Evolutionary conservation across 495 filamentous ascomycete genomes (phyloP).

Genomic region (Aspergillus conjunctus): DNA sequence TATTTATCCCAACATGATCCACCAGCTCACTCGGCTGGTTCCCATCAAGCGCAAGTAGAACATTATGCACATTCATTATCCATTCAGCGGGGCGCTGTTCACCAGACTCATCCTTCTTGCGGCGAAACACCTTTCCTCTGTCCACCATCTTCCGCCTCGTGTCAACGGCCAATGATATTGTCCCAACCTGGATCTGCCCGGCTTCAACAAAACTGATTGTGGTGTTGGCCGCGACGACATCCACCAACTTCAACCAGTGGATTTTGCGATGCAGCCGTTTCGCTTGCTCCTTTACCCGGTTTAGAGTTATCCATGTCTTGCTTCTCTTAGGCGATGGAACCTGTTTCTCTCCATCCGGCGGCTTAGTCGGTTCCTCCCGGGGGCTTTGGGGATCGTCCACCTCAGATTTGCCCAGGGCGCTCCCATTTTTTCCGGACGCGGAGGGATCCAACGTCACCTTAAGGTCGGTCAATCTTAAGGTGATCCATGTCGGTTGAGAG

Average conservation of each 20-base stretch:
- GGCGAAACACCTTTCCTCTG: slow-evolving; percentile 85
- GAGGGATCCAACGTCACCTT: slow-evolving; percentile 79
- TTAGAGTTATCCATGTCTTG: slow-evolving; percentile 77
- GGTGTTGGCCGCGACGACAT: slow-evolving; percentile 83
- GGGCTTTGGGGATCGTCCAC: slow-evolving; percentile 29
- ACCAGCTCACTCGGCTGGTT: slow-evolving; percentile 84
- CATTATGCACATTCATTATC: slow-evolving; percentile 82
- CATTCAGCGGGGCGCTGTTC: slow-evolving; percentile 88
- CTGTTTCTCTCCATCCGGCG: slow-evolving; percentile 21
- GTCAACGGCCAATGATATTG: slow-evolving; percentile 82
- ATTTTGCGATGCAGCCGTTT: slow-evolving; percentile 85
- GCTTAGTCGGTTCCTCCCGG: slow-evolving; percentile 24
- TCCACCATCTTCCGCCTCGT: slow-evolving; percentile 90
- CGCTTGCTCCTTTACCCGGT: slow-evolving; percentile 74
- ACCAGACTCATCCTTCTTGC: slow-evolving; percentile 67
- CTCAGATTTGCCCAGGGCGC: slow-evolving; percentile 29
- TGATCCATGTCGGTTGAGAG: slow-evolving; percentile 95
- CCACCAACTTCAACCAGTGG: slow-evolving; percentile 85
- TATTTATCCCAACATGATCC: slow-evolving; percentile 83
- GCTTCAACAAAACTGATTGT: slow-evolving; percentile 73
- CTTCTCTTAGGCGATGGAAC: slow-evolving; percentile 50
- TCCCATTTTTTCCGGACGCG: slow-evolving; percentile 52
- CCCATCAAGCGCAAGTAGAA: slow-evolving; percentile 84
- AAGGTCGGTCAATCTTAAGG: slow-evolving; percentile 80
- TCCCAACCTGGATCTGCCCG: slow-evolving; percentile 81